A percentile compares a stretch with the other conserved stretches of the same genome.
These are phyloP conservation scores for Quercus dentata DNA, from an alignment of 306 rosid species.

Conservation along the genomic window DNA sequence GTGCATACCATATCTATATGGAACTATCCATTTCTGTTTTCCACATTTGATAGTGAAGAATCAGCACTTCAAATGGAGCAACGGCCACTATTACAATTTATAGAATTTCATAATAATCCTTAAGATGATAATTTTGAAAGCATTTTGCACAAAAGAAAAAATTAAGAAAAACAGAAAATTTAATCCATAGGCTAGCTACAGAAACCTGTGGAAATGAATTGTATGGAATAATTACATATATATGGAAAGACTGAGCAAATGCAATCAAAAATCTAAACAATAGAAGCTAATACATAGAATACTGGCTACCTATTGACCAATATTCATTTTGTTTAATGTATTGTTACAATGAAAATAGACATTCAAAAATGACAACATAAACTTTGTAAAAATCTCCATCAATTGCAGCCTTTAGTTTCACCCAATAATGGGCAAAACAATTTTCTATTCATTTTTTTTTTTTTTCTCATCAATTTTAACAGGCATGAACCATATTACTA, in stretches of 20 bases:
- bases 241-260: not conserved
- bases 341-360: not conserved
- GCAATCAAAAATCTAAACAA: not conserved
- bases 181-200: not conserved
- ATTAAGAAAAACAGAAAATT: not conserved
- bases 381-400: not conserved
- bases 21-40: no score
- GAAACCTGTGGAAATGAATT: not conserved
- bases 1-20: no score
- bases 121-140: no score
- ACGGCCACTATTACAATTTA: no score
- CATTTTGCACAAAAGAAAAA: no score
- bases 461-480: not conserved
- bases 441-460: not conserved
- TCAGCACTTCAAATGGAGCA: no score
- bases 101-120: no score
- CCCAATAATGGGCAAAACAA: not conserved
- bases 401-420: constrained; percentile 11
- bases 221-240: not conserved
- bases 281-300: not conserved
- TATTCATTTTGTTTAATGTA: not conserved
- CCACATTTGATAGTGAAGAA: no score
- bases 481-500: not conserved
- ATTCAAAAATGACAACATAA: not conserved
- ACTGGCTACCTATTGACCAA: not conserved